Percentiles rank a stretch among this genome's conserved stretches.
These are phyloP conservation scores for Plantago ovata DNA, from an alignment of 257 asterid genomes.

Conservation along the genomic window DNA sequence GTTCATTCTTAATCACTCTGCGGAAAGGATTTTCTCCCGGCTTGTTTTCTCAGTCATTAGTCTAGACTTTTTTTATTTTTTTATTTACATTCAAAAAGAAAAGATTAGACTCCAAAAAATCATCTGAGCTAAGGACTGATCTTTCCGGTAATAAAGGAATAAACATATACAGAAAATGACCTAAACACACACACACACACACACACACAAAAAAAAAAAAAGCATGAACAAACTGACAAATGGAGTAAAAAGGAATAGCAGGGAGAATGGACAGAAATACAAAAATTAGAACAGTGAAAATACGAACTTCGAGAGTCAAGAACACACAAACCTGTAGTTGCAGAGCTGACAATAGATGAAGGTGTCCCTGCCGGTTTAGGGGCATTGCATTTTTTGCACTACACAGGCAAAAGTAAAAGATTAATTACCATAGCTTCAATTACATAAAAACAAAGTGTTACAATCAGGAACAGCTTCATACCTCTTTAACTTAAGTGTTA, in stretches of 20 bases:
- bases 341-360: conserved; percentile 51
- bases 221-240: not conserved
- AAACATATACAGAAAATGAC: too few species aligned
- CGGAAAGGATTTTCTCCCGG: too few species aligned
- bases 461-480: conserved; percentile 5
- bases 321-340: conserved; percentile 49
- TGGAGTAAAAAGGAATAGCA: not conserved
- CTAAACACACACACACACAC: too few species aligned
- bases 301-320: conserved; percentile 10
- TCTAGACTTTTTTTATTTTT: too few species aligned
- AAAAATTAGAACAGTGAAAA: too few species aligned
- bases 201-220: too few species aligned
- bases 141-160: too few species aligned
- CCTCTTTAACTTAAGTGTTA: not conserved
- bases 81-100: too few species aligned
- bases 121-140: too few species aligned
- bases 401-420: conserved; percentile 33
- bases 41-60: too few species aligned
- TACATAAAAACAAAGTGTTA: not conserved
- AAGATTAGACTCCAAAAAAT: too few species aligned
- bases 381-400: conserved; percentile 89
- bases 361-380: conserved; percentile 45
- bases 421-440: not conserved
- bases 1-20: too few species aligned
- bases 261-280: not conserved